Conservation (phyloP, 2,329 filamentous ascomycete species). For the Fusarium citri region DNA sequence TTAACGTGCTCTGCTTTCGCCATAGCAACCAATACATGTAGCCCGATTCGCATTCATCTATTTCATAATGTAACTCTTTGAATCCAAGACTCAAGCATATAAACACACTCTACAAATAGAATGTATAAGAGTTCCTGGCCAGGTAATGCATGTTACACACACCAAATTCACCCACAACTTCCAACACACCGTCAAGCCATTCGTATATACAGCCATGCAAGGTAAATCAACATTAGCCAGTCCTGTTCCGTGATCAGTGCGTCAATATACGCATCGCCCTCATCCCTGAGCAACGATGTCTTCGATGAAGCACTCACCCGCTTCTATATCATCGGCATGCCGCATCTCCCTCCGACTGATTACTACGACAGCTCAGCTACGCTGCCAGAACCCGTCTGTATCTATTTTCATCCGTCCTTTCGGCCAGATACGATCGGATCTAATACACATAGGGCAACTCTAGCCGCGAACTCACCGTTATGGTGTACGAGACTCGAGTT, state of each 20-base stretch:
- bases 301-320: constrained; percentile 16
- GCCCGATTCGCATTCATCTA: neutral
- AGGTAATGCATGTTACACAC: neutral
- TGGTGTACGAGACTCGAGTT: neutral
- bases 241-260: neutral
- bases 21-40: neutral
- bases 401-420: neutral
- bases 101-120: neutral
- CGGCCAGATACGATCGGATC: neutral
- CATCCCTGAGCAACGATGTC: neutral
- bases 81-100: neutral
- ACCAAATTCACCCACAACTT: neutral
- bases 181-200: neutral
- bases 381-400: neutral
- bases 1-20: neutral
- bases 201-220: neutral
- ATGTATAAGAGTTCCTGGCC: neutral
- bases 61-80: neutral
- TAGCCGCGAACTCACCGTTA: constrained; percentile 15
- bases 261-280: neutral
- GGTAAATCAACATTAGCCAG: neutral
- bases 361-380: neutral
- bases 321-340: neutral
- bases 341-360: neutral
- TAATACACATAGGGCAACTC: constrained; percentile 12